Evolutionary conservation across 1,284 basidiomycete species (phyloP), one percentile per base, ranked within the genome.

Genomic region (Cryptococcus amylolentus): DNA sequence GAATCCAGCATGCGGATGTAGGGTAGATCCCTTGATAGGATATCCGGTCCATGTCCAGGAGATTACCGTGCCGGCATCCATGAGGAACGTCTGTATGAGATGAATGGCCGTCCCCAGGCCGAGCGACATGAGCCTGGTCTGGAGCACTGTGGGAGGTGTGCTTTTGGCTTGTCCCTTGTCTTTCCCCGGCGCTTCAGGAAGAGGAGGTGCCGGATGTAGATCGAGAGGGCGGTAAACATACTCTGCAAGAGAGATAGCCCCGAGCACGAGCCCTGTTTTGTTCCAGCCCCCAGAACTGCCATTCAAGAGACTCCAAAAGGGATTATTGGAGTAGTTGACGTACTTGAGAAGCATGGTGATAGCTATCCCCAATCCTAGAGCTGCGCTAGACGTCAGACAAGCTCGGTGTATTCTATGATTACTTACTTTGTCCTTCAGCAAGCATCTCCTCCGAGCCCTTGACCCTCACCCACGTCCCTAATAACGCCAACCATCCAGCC

Each of bases 31-130:
- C 43, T 78, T 82, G 57, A 83, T 68, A 0, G 93, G 89, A 65
- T 87, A 95, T 2, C 93, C 93, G 0, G 88, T 88, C 91, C 91
- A 96, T 0, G 88, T 86, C 89, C 90, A 95, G 2, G 89, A 86
- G 59, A 95, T 84, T 54, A 94, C 82, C 0, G 91, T 93, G 58
- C 87, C 88, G 1, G 86, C 80, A 64, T 97, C 92, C 6, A 86
- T 84, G 43, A 91, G 79, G 55, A 91, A 82, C 38, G 85, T 87
- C 69, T 95, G 89, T 0, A 94, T 67, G 13, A 84, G 82, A 78
- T 89, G 92, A 16, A 93, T 76, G 35, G 91, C 77, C 39, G 83
- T 81, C 3, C 89, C 91, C 5, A 93, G 78, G 0, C 89, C 85
- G 37, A 89, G 59, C 53, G 56, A 60, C 49, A 65, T 60, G 40